Conservation (phyloP, 306 rosid species). For the Lathyrus tuberosus region DNA sequence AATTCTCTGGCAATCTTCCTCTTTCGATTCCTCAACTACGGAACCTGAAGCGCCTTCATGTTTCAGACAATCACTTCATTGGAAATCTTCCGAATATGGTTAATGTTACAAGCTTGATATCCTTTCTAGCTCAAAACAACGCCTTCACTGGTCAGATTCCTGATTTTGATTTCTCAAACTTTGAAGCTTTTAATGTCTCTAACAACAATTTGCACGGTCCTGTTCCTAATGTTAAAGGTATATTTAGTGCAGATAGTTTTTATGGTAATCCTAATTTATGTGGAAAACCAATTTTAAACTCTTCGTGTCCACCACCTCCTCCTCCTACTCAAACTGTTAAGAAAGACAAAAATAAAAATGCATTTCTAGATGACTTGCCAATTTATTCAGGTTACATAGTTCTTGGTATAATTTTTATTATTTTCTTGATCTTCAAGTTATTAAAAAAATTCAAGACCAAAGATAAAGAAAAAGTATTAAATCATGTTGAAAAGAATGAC, state of each 20-base stretch:
- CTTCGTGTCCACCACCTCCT: conserved; percentile 42
- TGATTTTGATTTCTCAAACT: conserved; percentile 57
- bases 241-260: conserved; percentile 53
- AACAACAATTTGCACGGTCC: conserved; percentile 58
- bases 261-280: conserved; percentile 61
- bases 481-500: conserved; percentile 36
- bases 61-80: conserved; percentile 48
- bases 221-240: conserved; percentile 54
- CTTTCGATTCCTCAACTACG: conserved; percentile 40
- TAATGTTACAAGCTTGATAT: conserved; percentile 49
- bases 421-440: conserved; percentile 39
- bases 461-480: conserved; percentile 33
- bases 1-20: conserved; percentile 59
- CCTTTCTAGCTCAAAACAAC: conserved; percentile 58
- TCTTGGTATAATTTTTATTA: conserved; percentile 44
- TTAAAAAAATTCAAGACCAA: conserved; percentile 19
- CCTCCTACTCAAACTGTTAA: neutral
- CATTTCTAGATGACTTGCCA: conserved; percentile 23
- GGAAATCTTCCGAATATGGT: conserved; percentile 60
- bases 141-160: conserved; percentile 53
- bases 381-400: conserved; percentile 55
- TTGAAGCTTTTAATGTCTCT: conserved; percentile 54
- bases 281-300: conserved; percentile 55
- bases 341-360: conserved; percentile 25
- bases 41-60: conserved; percentile 50